These are phyloP conservation scores for Trichophyton mentagrophytes DNA, from an alignment of 2,329 filamentous ascomycete species.

Conservation along the genomic window DNA sequence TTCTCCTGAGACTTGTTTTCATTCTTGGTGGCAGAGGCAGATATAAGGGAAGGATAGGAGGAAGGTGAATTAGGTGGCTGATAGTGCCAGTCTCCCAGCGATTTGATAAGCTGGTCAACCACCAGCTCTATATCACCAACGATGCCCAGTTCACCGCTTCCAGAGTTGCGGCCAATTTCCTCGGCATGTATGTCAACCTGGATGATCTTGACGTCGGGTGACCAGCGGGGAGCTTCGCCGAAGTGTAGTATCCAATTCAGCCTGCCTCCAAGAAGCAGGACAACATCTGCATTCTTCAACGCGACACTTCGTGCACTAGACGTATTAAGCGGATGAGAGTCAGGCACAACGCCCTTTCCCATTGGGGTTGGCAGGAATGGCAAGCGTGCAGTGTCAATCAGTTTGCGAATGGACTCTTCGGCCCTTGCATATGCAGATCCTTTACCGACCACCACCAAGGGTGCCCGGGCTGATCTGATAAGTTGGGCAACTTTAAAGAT, in stretches of 20 bases:
- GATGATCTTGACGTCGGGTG: constrained; percentile 36
- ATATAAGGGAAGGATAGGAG: constrained; percentile 21
- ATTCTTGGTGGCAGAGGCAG: constrained; percentile 32
- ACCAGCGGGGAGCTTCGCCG: constrained; percentile 44
- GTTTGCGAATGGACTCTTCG: constrained; percentile 32
- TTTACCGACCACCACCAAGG: constrained; percentile 44
- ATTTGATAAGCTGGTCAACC: constrained; percentile 33
- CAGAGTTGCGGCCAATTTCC: constrained; percentile 42
- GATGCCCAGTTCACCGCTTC: constrained; percentile 37
- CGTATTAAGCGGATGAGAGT: constrained; percentile 41
- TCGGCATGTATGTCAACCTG: constrained; percentile 44
- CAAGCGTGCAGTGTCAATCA: constrained; percentile 38
- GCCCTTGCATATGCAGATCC: constrained; percentile 43
- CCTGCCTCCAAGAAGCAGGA: constrained; percentile 42
- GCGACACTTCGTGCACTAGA: constrained; percentile 43
- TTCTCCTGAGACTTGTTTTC: constrained; percentile 33
- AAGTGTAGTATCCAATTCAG: constrained; percentile 49
- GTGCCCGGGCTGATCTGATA: constrained; percentile 38
- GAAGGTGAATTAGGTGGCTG: constrained; percentile 23
- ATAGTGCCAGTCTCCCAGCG: constrained; percentile 36
- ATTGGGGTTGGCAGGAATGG: constrained; percentile 48
- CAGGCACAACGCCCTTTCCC: constrained; percentile 46
- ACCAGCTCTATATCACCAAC: constrained; percentile 42
- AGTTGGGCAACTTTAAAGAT: constrained; percentile 32
- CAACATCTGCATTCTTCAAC: constrained; percentile 42